phyloP scores from a whole-genome alignment of 2,329 filamentous ascomycete species.

The Colletotrichum sp. region DNA sequence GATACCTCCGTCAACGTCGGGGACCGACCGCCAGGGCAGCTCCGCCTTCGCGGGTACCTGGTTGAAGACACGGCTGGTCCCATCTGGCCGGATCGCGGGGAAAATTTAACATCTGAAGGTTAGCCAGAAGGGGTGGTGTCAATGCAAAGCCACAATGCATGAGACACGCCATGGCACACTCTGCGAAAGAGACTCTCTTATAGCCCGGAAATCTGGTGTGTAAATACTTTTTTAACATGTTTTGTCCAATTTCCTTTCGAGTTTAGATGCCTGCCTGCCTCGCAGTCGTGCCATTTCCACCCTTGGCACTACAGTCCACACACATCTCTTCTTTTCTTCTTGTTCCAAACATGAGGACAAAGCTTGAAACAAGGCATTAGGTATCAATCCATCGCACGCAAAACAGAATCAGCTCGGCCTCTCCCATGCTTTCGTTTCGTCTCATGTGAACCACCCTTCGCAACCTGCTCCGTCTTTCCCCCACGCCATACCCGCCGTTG shows the following conservation, averaged over 20 bases:
- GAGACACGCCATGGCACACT: not conserved
- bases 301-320: not conserved
- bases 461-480: not conserved
- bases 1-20: not conserved
- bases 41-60: not conserved
- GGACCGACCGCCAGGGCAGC: not conserved
- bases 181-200: not conserved
- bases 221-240: conserved; percentile 3
- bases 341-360: conserved; percentile 8
- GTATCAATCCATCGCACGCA: conserved; percentile 15
- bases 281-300: not conserved
- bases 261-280: not conserved
- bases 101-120: not conserved
- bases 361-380: conserved; percentile 15
- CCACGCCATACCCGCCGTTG: not conserved
- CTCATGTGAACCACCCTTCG: conserved; percentile 6
- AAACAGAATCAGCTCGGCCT: conserved; percentile 2
- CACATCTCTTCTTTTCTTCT: not conserved
- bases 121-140: not conserved
- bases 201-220: not conserved
- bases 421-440: conserved; percentile 18
- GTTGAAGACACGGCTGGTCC: not conserved
- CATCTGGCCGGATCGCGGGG: not conserved
- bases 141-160: not conserved
- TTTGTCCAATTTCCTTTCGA: conserved; percentile 7